phyloP scores from a whole-genome alignment of 2,329 filamentous ascomycete genomes.

The Lachnellula suecica region DNA sequence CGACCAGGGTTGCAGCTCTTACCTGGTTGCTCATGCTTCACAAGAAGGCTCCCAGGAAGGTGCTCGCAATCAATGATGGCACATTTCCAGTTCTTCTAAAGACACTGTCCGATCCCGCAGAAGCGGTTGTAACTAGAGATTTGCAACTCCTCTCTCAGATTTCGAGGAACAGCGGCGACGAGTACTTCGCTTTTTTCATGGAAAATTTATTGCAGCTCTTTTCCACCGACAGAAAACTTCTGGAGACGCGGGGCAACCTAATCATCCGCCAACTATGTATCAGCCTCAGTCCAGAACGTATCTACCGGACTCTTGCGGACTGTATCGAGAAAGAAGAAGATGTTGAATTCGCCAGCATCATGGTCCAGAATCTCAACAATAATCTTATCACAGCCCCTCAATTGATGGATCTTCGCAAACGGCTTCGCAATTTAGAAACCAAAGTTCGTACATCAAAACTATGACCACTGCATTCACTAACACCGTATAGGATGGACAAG shows the following conservation, averaged over 20 bases:
- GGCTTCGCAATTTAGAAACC: constrained; percentile 85
- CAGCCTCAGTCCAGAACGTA: constrained; percentile 88
- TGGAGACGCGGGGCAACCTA: constrained; percentile 91
- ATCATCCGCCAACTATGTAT: constrained; percentile 95
- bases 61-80: constrained; percentile 93
- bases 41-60: constrained; percentile 88
- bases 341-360: constrained; percentile 97
- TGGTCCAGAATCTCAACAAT: constrained; percentile 99
- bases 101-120: constrained; percentile 91
- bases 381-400: constrained; percentile 98
- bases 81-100: constrained; percentile 96
- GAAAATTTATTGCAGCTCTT: constrained; percentile 93
- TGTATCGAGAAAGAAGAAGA: constrained; percentile 98
- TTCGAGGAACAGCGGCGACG: constrained; percentile 92
- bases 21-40: constrained; percentile 99
- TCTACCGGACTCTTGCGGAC: constrained; percentile 92
- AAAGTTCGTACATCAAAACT: constrained; percentile 50
- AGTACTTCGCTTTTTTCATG: constrained; percentile 98
- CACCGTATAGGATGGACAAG: constrained; percentile 74
- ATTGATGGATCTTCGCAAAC: constrained; percentile 83
- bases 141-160: constrained; percentile 93
- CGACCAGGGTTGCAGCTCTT: constrained; percentile 87
- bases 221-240: constrained; percentile 84
- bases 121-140: constrained; percentile 94
- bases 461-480: constrained; percentile 10